Conservation (phyloP, 106 monocot genomes). For the Phalaenopsis equestris region DNA sequence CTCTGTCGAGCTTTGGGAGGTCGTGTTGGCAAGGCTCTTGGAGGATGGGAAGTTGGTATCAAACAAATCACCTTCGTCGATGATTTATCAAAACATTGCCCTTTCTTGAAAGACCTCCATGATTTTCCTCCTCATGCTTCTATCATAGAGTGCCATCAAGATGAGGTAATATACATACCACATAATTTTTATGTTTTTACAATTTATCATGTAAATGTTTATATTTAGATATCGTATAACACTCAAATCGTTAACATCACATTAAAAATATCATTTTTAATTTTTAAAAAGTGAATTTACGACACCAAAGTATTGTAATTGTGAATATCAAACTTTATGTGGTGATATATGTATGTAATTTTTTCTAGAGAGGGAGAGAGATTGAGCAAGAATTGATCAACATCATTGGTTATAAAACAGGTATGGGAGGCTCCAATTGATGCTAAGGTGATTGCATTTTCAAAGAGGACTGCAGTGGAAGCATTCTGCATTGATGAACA, state of each 20-base stretch:
- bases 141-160: constrained; percentile 72
- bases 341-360: too few species aligned
- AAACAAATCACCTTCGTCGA: constrained; percentile 26
- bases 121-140: constrained; percentile 21
- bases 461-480: constrained; percentile 64
- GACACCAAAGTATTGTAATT: too few species aligned
- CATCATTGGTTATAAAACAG: constrained; percentile 4
- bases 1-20: constrained; percentile 55
- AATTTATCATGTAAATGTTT: too few species aligned
- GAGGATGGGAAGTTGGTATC: constrained; percentile 45
- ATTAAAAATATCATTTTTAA: too few species aligned
- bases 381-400: too few species aligned
- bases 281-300: too few species aligned
- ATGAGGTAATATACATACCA: constrained; percentile 43
- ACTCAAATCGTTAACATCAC: too few species aligned
- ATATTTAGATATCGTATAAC: too few species aligned
- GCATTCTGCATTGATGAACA: constrained; percentile 54
- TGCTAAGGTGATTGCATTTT: constrained; percentile 61
- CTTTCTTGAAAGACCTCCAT: constrained; percentile 18
- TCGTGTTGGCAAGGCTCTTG: constrained; percentile 29
- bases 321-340: too few species aligned
- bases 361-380: too few species aligned
- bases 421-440: constrained; percentile 59
- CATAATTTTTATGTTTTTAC: too few species aligned
- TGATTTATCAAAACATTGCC: constrained; percentile 10